These are phyloP conservation scores for Suillus spraguei DNA, from an alignment of 768 basidiomycete genomes.

Conservation along the genomic window DNA sequence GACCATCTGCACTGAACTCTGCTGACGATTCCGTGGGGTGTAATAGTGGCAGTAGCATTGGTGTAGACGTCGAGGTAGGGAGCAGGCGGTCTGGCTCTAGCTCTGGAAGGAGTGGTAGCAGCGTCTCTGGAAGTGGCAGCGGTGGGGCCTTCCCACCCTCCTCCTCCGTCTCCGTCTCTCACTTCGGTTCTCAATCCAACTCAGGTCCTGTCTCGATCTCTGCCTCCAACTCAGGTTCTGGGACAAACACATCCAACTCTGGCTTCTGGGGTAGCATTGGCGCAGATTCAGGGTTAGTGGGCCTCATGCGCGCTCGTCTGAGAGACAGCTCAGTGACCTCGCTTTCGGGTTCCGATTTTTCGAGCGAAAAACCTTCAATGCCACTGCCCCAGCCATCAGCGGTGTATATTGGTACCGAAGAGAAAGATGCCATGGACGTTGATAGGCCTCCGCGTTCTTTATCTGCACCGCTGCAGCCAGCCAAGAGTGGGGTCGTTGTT, in stretches of 20 bases:
- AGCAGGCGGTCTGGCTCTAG: slow-evolving; percentile 9
- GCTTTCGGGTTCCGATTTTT: slow-evolving; percentile 28
- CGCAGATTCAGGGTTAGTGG: slow-evolving; percentile 10
- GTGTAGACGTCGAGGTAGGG: slow-evolving; percentile 9
- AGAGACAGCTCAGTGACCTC: slow-evolving; percentile 32
- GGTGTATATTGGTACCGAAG: slow-evolving; percentile 13
- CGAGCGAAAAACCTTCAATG: slow-evolving; percentile 10
- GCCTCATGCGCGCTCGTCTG: slow-evolving; percentile 25
- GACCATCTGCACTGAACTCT: slow-evolving; percentile 25
- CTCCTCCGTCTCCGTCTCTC: slow-evolving; percentile 18
- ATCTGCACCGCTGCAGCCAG: slow-evolving; percentile 23
- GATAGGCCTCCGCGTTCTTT: slow-evolving; percentile 24
- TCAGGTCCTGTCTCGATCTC: slow-evolving; percentile 28
- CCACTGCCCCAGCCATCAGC: slow-evolving; percentile 15
- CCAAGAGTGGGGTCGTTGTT: neutral
- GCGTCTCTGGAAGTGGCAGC: slow-evolving; percentile 13
- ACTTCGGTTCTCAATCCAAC: slow-evolving; percentile 12
- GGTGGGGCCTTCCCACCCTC: slow-evolving; percentile 15
- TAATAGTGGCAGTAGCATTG: slow-evolving; percentile 17
- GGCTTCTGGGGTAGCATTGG: slow-evolving; percentile 23
- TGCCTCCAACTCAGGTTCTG: slow-evolving; percentile 21
- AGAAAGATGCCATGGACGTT: slow-evolving; percentile 27
- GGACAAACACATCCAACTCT: slow-evolving; percentile 27
- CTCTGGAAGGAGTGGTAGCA: slow-evolving; percentile 14
- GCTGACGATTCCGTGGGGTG: slow-evolving; percentile 25